Base-by-base conservation (phyloP, 116 monocot species). In the Papilionanthe hybrid region DNA sequence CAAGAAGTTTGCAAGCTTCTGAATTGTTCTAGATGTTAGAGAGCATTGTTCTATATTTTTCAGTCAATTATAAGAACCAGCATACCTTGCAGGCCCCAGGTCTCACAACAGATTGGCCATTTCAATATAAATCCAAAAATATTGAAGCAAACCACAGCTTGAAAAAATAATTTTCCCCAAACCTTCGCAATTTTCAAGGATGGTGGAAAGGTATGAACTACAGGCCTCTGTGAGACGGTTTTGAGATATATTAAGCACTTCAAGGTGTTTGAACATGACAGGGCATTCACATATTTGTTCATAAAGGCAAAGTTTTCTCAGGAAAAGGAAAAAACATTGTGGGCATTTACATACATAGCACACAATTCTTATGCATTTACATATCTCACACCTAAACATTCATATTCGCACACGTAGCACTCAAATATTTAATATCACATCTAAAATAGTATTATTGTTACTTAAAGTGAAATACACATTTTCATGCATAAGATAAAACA, bases 171-270 rank as follows among this genome's bases (percentile, higher is more conserved):
- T 7, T 58, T 17, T 49, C 13, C 69, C 20, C 72, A 69, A 73
- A 98, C 98, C 94, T 98, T 92, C 93, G 87, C 98, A 94, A 28
- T 88, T 94, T 68, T 84, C 78, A 81, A 98, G 85, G 76, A 98
- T 94, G 19, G 92, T 91, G 45, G 84, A 86, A 69, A 98, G 88
- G 75, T 98, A 94, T 75, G 90, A 94, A 84, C 90, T 81, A 79
- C 94, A 94, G 42, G 90, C 91, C 86, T 98, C 98, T 56, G 98
- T 98, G 63, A 98, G 93, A 55, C 98, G 92, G 66, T 98, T 98
- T 76, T 81, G 83, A 58, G 98, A 92, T 73, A 98, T 79, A 88
- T 98, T 90, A 66, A 98, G 91, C 78, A 93, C 94, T 89, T 98
- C 98, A 80, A 98, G 84, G 78, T 94, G 86, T 76, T 89, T 75